Conservation (phyloP, 176 grass and related monocot genomes). For the Oropetium thomaeum region DNA sequence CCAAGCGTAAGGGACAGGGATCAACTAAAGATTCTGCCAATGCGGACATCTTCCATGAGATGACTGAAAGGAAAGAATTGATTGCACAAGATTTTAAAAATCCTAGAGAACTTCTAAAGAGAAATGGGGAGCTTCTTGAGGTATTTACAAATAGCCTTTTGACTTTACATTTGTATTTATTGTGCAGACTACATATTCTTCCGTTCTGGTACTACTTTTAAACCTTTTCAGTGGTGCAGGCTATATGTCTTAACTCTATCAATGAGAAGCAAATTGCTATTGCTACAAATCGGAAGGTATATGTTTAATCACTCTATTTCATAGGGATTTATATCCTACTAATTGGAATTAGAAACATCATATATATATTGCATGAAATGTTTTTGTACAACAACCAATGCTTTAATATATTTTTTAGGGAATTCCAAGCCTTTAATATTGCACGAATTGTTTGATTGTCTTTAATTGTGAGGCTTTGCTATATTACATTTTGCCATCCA, state of each 20-base stretch:
- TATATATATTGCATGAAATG: background rate
- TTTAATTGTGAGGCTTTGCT: conserved; percentile 11
- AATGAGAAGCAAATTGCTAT: conserved; percentile 75
- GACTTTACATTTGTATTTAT: conserved; percentile 26
- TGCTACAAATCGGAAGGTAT: conserved; percentile 90
- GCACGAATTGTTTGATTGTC: conserved; percentile 10
- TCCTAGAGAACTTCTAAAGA: conserved; percentile 73
- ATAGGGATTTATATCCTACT: background rate
- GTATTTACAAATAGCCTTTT: conserved; percentile 45
- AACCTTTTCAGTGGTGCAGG: conserved; percentile 50
- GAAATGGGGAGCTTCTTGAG: conserved; percentile 94
- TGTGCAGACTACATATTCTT: conserved; percentile 10
- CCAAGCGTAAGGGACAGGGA: conserved; percentile 17
- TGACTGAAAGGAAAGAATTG: conserved; percentile 52
- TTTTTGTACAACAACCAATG: no score
- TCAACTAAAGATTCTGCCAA: conserved; percentile 2
- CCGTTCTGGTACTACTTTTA: conserved; percentile 19
- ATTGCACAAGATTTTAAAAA: conserved; percentile 51
- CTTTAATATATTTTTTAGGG: no score
- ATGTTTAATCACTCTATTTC: conserved; percentile 20
- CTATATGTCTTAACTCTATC: conserved; percentile 79
- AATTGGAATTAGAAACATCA: background rate
- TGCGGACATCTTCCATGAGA: conserved; percentile 45
- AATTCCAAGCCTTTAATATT: background rate
- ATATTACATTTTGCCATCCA: background rate